Evolutionary conservation across 495 filamentous ascomycete genomes (phyloP).

Genomic region (Sabuloglossum arenarium): DNA sequence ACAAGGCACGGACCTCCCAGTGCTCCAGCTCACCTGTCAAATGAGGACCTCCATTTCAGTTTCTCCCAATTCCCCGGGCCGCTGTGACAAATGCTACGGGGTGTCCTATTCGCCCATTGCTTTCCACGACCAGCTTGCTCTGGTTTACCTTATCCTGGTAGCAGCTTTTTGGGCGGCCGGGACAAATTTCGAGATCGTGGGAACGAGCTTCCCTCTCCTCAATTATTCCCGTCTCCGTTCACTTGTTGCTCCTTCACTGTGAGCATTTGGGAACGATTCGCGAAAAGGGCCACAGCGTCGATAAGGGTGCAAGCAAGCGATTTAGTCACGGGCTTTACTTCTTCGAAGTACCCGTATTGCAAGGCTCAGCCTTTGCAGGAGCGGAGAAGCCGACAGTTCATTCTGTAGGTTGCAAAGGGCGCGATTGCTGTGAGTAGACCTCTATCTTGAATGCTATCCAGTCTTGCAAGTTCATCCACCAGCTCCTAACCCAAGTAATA

Average conservation of each 20-base stretch:
- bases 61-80: neutral
- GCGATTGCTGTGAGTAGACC: neutral
- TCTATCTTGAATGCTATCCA: neutral
- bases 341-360: neutral
- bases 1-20: neutral
- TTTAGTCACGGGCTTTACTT: neutral
- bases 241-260: slow-evolving; percentile 1
- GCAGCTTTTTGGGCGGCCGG: neutral
- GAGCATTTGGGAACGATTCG: neutral
- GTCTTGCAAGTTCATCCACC: neutral
- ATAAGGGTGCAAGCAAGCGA: neutral
- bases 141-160: neutral
- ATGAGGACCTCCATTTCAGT: neutral
- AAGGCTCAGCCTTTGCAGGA: neutral
- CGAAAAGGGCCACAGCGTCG: neutral
- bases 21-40: neutral
- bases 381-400: neutral
- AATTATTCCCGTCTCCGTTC: neutral
- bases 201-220: neutral
- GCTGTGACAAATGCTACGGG: neutral
- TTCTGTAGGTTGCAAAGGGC: neutral
- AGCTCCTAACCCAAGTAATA: neutral
- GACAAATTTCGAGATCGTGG: neutral
- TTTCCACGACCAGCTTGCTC: neutral
- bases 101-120: neutral